phyloP scores from a whole-genome alignment of 2,329 filamentous ascomycete species.

The Fusarium redolens region DNA sequence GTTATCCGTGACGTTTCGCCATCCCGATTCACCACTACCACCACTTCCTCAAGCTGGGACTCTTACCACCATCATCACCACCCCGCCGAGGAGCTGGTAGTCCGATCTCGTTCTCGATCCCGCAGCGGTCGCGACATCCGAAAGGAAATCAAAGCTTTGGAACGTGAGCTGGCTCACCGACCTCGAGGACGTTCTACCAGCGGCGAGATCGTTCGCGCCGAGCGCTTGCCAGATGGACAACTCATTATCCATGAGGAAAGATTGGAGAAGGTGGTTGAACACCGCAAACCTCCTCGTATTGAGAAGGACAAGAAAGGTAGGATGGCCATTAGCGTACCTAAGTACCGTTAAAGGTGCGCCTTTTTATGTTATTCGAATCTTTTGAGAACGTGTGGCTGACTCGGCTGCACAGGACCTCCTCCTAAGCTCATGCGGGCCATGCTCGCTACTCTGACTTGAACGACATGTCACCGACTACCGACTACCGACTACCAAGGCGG shows the following conservation, averaged over 20 bases:
- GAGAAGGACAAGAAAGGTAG: constrained; percentile 96
- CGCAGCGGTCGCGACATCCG: constrained; percentile 73
- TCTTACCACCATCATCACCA: constrained; percentile 46
- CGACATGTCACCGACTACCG: not conserved
- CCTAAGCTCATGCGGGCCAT: constrained; percentile 74
- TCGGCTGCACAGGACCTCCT: constrained; percentile 65
- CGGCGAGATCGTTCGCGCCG: constrained; percentile 66
- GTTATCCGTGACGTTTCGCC: constrained; percentile 64
- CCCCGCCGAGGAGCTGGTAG: constrained; percentile 52
- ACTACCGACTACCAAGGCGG: constrained; percentile 1
- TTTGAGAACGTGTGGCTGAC: constrained; percentile 48
- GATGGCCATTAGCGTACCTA: constrained; percentile 86
- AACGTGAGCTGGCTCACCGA: constrained; percentile 59
- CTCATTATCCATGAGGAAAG: constrained; percentile 72
- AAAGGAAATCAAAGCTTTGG: constrained; percentile 77
- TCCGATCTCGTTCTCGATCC: constrained; percentile 57
- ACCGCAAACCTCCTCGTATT: constrained; percentile 72
- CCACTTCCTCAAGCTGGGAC: constrained; percentile 51
- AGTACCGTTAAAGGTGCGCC: constrained; percentile 70
- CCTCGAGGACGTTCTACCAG: constrained; percentile 54
- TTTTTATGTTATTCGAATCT: constrained; percentile 40
- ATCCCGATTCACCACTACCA: constrained; percentile 53
- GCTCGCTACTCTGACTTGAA: constrained; percentile 75
- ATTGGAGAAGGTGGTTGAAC: constrained; percentile 66
- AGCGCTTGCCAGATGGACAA: constrained; percentile 69